Conservation (phyloP, 345 rosid genomes). For the Aquilaria malaccensis region DNA sequence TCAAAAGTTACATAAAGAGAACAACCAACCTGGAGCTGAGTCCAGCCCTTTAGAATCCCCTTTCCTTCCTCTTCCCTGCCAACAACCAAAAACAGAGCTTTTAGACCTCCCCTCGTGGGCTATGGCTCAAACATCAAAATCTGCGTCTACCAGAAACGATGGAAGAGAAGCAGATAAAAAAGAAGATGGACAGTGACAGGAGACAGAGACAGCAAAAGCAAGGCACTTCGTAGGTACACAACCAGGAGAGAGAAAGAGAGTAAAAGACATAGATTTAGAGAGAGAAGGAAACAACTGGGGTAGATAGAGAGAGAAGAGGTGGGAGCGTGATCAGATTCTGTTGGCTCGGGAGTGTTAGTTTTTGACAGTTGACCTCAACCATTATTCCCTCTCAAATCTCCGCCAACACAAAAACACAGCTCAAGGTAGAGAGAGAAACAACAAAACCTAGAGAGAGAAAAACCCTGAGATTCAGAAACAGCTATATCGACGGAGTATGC, state of each 20-base stretch:
- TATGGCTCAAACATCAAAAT: background rate
- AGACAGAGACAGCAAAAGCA: conserved; percentile 43
- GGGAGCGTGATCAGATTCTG: conserved; percentile 79
- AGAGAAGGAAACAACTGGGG: conserved; percentile 25
- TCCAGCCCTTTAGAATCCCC: conserved; percentile 26
- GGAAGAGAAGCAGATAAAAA: conserved; percentile 6
- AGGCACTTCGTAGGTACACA: conserved; percentile 27
- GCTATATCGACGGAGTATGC: conserved; percentile 9
- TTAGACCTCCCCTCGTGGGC: conserved; percentile 18
- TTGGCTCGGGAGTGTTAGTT: conserved; percentile 38
- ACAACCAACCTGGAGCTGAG: conserved; percentile 48
- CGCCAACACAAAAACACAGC: conserved; percentile 22
- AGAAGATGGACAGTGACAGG: conserved; percentile 21
- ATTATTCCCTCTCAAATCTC: conserved; percentile 35
- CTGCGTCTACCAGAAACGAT: background rate
- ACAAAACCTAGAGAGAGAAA: conserved; percentile 11
- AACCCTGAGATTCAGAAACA: background rate
- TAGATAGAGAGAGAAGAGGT: conserved; percentile 39
- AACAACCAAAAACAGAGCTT: conserved; percentile 10
- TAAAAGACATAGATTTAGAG: conserved; percentile 21
- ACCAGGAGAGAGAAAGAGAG: conserved; percentile 14
- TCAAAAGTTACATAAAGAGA: conserved; percentile 2
- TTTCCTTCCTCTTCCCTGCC: conserved; percentile 52
- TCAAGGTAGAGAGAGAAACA: conserved; percentile 6
- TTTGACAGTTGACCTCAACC: conserved; percentile 88